Evolutionary conservation across 257 asterid species (phyloP), one percentile per base, ranked within the genome.

Genomic region (Ilex asprella): DNA sequence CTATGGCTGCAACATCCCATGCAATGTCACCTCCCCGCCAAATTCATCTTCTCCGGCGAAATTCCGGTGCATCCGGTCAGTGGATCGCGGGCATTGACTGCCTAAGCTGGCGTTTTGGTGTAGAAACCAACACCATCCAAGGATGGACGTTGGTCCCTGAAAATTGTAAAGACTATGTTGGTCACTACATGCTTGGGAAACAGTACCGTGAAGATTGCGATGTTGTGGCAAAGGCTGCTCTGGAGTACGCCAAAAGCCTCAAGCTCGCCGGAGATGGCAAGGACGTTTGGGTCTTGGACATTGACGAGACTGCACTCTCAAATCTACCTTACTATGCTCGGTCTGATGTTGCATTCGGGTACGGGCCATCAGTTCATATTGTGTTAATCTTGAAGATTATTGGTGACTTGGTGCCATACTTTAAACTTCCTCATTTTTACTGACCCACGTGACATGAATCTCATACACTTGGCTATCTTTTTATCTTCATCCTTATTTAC

Each of bases 81-180:
- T 71, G 12, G 1, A 16, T 71, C 10, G 63, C 66, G n/a, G 83
- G 73, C 3, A 12, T 78, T 32, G 60, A 88, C 83, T 85, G 96
- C 79, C 78, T 71, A 11, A 83, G 89, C 70, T 88, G 96, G 96
- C 87, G 94, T 56, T 66, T 88, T 12, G 89, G 83, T 2, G 94
- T 83, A 46, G 94, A 88, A 72, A 75, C 94, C 9, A 58, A 79
- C 74, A 88, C 83, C 79, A 39, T 78, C 51, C 75, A 55, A 0
- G 59, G 63, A 60, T 85, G 89, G 91, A 43, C 7, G 10, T 2
- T 56, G 53, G 84, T 85, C 12, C 94, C 96, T 0, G 58, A 16
- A 21, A 30, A 80, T 4, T 88, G 96, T 29, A 86, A 67, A 63
- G 16, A 43, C 11, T 88, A 88, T 59, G 65, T 88, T 5, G 86